Conservation (phyloP, 192 early-diverging fungal genomes). For the Coemansia sp. region DNA sequence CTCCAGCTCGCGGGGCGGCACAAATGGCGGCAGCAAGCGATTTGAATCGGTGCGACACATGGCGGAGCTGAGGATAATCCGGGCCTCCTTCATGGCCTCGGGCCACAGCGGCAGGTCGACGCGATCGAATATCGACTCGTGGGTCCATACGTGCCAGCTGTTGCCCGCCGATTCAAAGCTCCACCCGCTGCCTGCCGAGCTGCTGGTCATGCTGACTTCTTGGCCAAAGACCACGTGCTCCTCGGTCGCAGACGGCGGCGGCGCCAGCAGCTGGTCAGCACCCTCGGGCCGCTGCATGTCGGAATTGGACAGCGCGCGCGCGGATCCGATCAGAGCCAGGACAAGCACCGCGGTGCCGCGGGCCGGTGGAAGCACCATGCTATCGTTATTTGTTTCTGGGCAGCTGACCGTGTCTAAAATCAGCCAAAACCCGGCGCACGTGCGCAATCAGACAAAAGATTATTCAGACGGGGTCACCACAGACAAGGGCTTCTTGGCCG, state of each 20-base stretch:
- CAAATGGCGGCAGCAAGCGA: slow-evolving; percentile 33
- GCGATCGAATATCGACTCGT: slow-evolving; percentile 24
- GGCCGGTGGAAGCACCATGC: neutral
- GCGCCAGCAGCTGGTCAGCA: neutral
- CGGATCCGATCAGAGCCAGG: neutral
- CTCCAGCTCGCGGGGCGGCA: slow-evolving; percentile 32
- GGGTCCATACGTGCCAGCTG: slow-evolving; percentile 46
- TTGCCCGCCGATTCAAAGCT: slow-evolving; percentile 20
- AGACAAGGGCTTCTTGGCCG: neutral
- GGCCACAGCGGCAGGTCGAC: slow-evolving; percentile 45
- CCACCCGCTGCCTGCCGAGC: slow-evolving; percentile 14
- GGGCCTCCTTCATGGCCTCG: slow-evolving; percentile 22
- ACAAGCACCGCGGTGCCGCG: neutral
- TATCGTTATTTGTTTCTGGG: neutral
- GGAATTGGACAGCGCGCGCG: slow-evolving; percentile 24
- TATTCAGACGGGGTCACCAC: neutral
- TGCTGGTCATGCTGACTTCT: slow-evolving; percentile 20
- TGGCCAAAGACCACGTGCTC: slow-evolving; percentile 40
- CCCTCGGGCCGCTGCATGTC: slow-evolving; percentile 23
- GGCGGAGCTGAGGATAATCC: slow-evolving; percentile 35
- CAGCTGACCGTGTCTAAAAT: neutral
- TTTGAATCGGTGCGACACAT: slow-evolving; percentile 29
- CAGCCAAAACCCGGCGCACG: neutral
- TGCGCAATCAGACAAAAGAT: neutral
- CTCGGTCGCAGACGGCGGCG: slow-evolving; percentile 15